Conservation (phyloP, 1,284 basidiomycete genomes). For the Melampsora americana region DNA sequence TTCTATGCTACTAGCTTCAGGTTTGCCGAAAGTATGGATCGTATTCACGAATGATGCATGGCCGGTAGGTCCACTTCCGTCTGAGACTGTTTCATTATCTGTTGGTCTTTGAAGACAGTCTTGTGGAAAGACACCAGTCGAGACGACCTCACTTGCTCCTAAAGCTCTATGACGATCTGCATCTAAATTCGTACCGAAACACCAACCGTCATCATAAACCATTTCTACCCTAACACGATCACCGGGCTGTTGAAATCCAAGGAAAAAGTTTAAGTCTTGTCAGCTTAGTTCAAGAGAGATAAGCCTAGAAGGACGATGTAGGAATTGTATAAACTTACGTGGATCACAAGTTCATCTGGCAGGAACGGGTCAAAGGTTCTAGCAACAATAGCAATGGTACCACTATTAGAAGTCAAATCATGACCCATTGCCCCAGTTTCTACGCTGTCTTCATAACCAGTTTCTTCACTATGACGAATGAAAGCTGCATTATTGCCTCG, state of each 20-base stretch:
- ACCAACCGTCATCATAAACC: conserved; percentile 43
- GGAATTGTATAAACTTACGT: neutral
- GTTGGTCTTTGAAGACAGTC: conserved; percentile 18
- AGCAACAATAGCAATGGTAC: neutral
- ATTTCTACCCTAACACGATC: conserved; percentile 28
- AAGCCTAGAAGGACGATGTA: neutral
- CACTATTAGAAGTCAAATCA: neutral
- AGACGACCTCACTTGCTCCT: neutral
- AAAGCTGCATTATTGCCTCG: too few species aligned
- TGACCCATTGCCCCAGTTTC: too few species aligned
- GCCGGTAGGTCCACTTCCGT: too few species aligned
- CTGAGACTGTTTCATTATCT: neutral
- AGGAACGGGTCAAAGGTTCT: conserved; percentile 10
- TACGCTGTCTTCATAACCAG: too few species aligned
- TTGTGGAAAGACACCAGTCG: conserved; percentile 31
- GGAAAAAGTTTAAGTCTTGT: neutral
- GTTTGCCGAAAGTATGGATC: too few species aligned
- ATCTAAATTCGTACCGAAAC: conserved; percentile 32
- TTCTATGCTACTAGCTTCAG: too few species aligned
- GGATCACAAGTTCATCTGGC: conserved; percentile 29
- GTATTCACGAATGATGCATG: too few species aligned
- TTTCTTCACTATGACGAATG: too few species aligned
- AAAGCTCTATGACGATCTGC: neutral
- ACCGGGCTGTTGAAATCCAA: conserved; percentile 11
- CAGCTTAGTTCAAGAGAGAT: neutral